Evolutionary conservation across 441 rosid species (phyloP).

Genomic region (Biscutella auriculata): DNA sequence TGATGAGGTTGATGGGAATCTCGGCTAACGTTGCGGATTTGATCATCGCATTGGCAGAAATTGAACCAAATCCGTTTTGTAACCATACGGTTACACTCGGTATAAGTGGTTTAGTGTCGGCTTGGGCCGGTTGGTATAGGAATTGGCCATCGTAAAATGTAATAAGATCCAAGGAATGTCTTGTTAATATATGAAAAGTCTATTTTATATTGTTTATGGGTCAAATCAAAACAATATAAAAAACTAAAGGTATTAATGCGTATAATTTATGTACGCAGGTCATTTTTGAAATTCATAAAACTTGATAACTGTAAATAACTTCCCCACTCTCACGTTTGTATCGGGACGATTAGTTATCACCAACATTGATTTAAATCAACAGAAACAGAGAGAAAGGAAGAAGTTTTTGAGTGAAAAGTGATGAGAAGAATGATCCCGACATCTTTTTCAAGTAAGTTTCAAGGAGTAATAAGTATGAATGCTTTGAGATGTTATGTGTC

Average conservation of each 20-base stretch:
- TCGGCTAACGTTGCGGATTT: slow-evolving; percentile 82
- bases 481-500: slow-evolving; percentile 71
- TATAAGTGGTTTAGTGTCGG: slow-evolving; percentile 81
- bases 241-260: background rate
- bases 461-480: slow-evolving; percentile 35
- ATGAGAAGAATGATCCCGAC: slow-evolving; percentile 45
- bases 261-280: background rate
- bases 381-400: background rate
- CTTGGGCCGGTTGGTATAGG: slow-evolving; percentile 95
- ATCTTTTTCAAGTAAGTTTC: slow-evolving; percentile 35
- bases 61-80: slow-evolving; percentile 79
- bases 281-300: background rate
- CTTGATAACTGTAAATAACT: slow-evolving; percentile 14
- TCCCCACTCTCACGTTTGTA: slow-evolving; percentile 14
- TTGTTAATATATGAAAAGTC: background rate
- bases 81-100: slow-evolving; percentile 61
- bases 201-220: background rate
- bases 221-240: background rate
- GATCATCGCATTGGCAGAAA: slow-evolving; percentile 64
- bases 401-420: background rate
- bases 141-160: slow-evolving; percentile 66
- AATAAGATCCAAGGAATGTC: background rate
- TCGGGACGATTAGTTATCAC: no score
- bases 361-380: background rate
- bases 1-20: slow-evolving; percentile 78